phyloP scores from a whole-genome alignment of 2,329 filamentous ascomycete species.

The Microdochium bolleyi region DNA sequence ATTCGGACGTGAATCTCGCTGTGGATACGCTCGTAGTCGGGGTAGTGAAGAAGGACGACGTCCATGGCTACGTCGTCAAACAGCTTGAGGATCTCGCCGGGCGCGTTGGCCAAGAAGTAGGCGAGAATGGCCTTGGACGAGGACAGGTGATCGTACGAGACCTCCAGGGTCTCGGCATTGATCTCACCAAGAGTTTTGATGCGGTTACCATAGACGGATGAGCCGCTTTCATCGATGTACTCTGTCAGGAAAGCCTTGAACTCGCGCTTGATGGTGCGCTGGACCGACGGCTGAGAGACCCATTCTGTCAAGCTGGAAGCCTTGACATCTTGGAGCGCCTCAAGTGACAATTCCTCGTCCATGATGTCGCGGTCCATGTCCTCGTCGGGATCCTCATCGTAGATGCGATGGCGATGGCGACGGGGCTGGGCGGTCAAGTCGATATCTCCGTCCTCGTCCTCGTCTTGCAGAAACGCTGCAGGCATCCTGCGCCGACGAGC shows the following conservation, averaged over 20 bases:
- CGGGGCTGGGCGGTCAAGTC: constrained; percentile 82
- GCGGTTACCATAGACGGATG: constrained; percentile 89
- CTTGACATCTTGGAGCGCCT: constrained; percentile 88
- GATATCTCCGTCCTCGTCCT: constrained; percentile 77
- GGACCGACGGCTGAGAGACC: constrained; percentile 84
- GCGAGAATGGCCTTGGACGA: constrained; percentile 88
- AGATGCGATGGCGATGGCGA: constrained; percentile 69
- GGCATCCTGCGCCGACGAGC: constrained; percentile 60
- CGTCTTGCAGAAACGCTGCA: constrained; percentile 66
- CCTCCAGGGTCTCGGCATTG: constrained; percentile 92
- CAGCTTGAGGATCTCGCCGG: constrained; percentile 88
- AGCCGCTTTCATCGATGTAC: constrained; percentile 82
- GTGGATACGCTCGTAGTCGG: constrained; percentile 95
- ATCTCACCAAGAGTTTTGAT: constrained; percentile 94
- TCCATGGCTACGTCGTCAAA: constrained; percentile 98
- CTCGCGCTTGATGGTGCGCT: constrained; percentile 88
- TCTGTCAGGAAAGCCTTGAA: constrained; percentile 97
- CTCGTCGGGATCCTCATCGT: constrained; percentile 91
- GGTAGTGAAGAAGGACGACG: constrained; percentile 90
- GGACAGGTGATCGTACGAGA: constrained; percentile 88
- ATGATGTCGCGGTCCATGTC: constrained; percentile 90
- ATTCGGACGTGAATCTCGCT: constrained; percentile 97
- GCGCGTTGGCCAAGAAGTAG: constrained; percentile 93
- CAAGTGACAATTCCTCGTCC: constrained; percentile 89
- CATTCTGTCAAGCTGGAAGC: constrained; percentile 89